Conservation (phyloP, 305 asterid genomes). For the Fraxinus greggii region DNA sequence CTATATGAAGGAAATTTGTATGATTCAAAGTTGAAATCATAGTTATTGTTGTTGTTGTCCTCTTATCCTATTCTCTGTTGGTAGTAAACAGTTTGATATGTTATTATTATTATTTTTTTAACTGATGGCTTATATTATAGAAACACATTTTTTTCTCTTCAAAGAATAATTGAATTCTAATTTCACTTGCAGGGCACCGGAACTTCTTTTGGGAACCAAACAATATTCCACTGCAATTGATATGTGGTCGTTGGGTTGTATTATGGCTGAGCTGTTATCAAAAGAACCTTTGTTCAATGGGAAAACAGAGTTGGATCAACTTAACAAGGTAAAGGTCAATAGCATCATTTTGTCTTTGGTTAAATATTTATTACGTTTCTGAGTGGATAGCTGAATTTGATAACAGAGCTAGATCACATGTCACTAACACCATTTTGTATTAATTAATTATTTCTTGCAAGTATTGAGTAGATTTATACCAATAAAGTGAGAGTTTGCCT, state of each 20-base stretch:
- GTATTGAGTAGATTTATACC: background rate
- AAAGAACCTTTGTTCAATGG: conserved; percentile 77
- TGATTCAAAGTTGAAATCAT: background rate
- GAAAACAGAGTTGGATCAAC: conserved; percentile 69
- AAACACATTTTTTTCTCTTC: background rate
- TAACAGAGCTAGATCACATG: background rate
- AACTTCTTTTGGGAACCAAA: conserved; percentile 9
- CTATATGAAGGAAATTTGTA: background rate
- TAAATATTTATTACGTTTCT: background rate
- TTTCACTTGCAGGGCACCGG: background rate
- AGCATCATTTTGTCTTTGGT: background rate
- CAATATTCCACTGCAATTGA: conserved; percentile 12
- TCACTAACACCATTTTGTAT: background rate
- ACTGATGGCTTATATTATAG: background rate
- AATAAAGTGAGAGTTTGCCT: conserved; percentile 1
- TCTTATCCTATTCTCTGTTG: background rate
- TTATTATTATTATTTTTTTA: background rate
- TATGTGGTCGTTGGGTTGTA: conserved; percentile 50
- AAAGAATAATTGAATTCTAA: background rate
- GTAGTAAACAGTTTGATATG: background rate
- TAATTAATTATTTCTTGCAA: background rate
- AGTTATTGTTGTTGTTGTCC: background rate
- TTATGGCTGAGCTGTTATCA: conserved; percentile 81
- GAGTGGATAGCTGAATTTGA: background rate
- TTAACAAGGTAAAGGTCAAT: conserved; percentile 56